Conservation (phyloP, 768 basidiomycete genomes). For the Pleurotus djamor region DNA sequence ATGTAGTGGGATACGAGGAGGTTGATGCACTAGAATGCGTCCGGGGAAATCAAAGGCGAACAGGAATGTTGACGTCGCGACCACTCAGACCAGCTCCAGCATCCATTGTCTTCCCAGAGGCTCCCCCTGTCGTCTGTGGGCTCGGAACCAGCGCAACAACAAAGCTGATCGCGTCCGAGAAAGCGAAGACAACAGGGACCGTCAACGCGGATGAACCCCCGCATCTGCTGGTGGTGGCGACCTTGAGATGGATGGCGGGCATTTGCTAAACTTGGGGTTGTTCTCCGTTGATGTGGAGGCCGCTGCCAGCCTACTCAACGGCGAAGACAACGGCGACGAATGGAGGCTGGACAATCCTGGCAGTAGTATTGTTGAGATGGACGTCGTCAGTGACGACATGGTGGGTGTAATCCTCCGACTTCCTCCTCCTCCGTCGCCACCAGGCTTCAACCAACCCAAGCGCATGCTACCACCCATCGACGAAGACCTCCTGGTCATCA, state of each 20-base stretch:
- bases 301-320: neutral
- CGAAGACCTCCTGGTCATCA: slow-evolving; percentile 73
- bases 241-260: neutral
- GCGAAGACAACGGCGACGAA: neutral
- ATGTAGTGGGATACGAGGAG: too few species aligned
- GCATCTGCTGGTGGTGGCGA: neutral
- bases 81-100: too few species aligned
- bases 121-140: too few species aligned
- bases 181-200: neutral
- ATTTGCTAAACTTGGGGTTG: neutral
- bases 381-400: too few species aligned
- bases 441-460: neutral
- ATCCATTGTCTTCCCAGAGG: too few species aligned
- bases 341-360: neutral
- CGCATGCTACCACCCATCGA: slow-evolving; percentile 10
- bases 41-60: too few species aligned
- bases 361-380: too few species aligned
- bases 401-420: neutral
- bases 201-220: neutral
- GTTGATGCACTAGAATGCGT: too few species aligned
- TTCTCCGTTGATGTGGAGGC: neutral
- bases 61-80: too few species aligned
- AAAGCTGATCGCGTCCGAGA: neutral
- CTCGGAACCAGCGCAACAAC: too few species aligned
- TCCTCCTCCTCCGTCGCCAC: neutral